phyloP scores from a whole-genome alignment of 2,329 filamentous ascomycete species.

The Apiospora pterosperma region DNA sequence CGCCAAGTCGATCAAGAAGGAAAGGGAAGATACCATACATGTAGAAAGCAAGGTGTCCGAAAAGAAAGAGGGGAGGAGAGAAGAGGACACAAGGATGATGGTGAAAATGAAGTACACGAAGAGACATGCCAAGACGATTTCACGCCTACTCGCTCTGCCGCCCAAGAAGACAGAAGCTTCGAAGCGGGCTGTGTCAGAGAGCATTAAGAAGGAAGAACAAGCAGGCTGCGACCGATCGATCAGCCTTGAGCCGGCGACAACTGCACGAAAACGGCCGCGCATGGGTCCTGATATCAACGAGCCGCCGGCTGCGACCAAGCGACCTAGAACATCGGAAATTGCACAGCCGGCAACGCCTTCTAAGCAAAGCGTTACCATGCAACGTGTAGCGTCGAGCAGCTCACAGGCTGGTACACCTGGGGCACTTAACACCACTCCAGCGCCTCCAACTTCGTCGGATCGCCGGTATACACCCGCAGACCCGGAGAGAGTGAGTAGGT shows the following conservation, averaged over 20 bases:
- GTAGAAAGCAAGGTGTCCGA: slow-evolving; percentile 29
- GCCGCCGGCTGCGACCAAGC: slow-evolving; percentile 37
- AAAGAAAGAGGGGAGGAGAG: slow-evolving; percentile 29
- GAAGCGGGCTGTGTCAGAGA: slow-evolving; percentile 28
- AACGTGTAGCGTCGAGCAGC: slow-evolving; percentile 50
- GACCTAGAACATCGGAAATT: slow-evolving; percentile 41
- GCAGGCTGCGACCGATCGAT: slow-evolving; percentile 31
- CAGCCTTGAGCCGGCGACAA: slow-evolving; percentile 41
- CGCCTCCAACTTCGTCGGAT: slow-evolving; percentile 25
- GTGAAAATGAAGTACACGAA: slow-evolving; percentile 50
- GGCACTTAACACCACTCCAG: slow-evolving; percentile 39
- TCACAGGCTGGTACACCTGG: slow-evolving; percentile 51
- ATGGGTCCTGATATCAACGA: slow-evolving; percentile 31
- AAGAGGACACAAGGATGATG: slow-evolving; percentile 29
- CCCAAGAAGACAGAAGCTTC: slow-evolving; percentile 34
- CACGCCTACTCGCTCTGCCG: slow-evolving; percentile 43
- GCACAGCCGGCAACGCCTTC: slow-evolving; percentile 48
- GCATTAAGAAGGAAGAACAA: slow-evolving; percentile 32
- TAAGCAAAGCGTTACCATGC: slow-evolving; percentile 47
- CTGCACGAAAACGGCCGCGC: slow-evolving; percentile 49
- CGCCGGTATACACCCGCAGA: slow-evolving; percentile 32
- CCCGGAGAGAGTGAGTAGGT: slow-evolving; percentile 24
- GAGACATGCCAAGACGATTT: slow-evolving; percentile 39
- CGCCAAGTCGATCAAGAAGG: slow-evolving; percentile 31
- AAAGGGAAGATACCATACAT: slow-evolving; percentile 10